Percentiles rank a stretch among this genome's conserved stretches.
These are phyloP conservation scores for Rostrohypoxylon terebratum DNA, from an alignment of 495 filamentous ascomycete genomes.

Conservation along the genomic window DNA sequence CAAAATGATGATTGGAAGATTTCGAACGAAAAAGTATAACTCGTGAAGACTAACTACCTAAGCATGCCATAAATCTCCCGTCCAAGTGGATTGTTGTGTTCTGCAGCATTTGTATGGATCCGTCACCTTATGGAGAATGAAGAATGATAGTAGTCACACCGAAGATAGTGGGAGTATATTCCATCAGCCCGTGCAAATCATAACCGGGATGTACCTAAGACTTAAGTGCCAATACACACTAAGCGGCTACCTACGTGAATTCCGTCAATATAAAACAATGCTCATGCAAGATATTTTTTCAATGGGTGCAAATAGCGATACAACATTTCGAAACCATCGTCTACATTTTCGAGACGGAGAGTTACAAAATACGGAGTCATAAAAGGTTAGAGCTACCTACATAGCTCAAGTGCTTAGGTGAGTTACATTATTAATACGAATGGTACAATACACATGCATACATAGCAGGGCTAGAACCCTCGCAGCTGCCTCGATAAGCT, in stretches of 20 bases:
- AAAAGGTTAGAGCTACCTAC: neutral
- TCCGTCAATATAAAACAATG: neutral
- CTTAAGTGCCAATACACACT: neutral
- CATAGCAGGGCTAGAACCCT: slow-evolving; percentile 39
- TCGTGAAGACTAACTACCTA: slow-evolving; percentile 18
- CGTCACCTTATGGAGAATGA: slow-evolving; percentile 8
- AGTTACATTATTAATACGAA: slow-evolving; percentile 21
- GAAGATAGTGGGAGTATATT: slow-evolving; percentile 19
- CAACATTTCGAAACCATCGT: neutral
- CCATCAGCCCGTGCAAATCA: neutral
- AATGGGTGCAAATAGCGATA: neutral
- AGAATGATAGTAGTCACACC: slow-evolving; percentile 29
- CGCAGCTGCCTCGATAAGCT: slow-evolving; percentile 19
- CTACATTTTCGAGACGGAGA: neutral
- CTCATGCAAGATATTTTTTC: neutral
- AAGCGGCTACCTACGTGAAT: neutral
- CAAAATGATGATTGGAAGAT: slow-evolving; percentile 20
- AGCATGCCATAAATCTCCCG: slow-evolving; percentile 26
- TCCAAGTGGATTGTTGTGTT: slow-evolving; percentile 13
- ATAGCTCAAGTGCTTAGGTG: neutral
- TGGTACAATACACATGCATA: too few species aligned
- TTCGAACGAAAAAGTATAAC: slow-evolving; percentile 4
- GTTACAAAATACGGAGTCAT: neutral
- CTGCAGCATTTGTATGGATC: slow-evolving; percentile 17
- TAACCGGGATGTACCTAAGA: neutral